Conservation (phyloP, 352 stramenopile species). For the Phytophthora sansomeana region DNA sequence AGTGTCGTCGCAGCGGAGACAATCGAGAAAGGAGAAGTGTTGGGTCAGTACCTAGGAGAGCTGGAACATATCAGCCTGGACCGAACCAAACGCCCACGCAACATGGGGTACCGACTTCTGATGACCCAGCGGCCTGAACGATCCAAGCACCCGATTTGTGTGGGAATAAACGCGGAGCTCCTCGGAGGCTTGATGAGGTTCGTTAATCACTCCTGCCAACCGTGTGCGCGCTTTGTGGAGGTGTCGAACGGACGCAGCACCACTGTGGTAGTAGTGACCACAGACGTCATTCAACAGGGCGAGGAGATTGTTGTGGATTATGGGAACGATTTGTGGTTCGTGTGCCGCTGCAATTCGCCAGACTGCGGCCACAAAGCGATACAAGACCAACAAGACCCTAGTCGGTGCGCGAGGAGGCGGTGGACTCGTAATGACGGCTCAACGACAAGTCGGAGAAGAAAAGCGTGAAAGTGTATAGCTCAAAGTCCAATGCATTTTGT, state of each 20-base stretch:
- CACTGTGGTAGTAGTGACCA: not conserved
- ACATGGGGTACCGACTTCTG: not conserved
- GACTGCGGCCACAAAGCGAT: too few species aligned
- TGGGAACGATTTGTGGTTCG: constrained; percentile 2
- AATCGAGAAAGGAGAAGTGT: not conserved
- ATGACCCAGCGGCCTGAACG: not conserved
- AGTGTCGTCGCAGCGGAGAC: not conserved
- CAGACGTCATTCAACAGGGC: not conserved
- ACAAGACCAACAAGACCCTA: too few species aligned
- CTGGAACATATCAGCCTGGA: not conserved
- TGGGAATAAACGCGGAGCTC: not conserved
- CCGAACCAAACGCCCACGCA: not conserved
- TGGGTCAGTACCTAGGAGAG: constrained; percentile 2
- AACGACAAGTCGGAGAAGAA: too few species aligned
- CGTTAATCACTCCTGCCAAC: not conserved
- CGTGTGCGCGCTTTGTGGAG: not conserved
- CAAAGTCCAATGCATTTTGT: too few species aligned
- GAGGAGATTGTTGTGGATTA: not conserved
- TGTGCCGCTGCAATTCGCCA: constrained; percentile 9
- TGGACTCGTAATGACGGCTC: too few species aligned
- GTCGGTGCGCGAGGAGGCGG: too few species aligned
- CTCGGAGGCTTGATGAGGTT: not conserved
- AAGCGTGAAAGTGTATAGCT: too few species aligned
- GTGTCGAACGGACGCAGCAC: not conserved
- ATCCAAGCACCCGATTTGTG: not conserved